A percentile compares a stretch with the other conserved stretches of the same genome.
These are phyloP conservation scores for Ascochyta viciae-villosae DNA, from an alignment of 2,329 filamentous ascomycete species.

Conservation along the genomic window DNA sequence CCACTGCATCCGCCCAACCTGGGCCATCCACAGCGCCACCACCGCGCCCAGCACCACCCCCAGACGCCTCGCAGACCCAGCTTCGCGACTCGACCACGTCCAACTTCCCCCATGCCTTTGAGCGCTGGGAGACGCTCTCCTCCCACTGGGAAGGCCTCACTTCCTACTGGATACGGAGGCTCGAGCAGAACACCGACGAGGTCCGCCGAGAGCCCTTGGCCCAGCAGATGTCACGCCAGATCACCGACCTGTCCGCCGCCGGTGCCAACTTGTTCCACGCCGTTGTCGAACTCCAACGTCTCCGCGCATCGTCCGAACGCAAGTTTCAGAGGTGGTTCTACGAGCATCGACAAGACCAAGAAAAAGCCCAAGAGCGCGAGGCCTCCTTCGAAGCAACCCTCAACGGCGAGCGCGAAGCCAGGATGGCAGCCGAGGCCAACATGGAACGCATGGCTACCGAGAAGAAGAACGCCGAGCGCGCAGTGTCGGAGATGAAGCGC, in stretches of 20 bases:
- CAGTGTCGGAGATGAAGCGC: conserved; percentile 88
- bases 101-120: conserved; percentile 94
- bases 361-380: conserved; percentile 81
- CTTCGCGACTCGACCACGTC: conserved; percentile 57
- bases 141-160: conserved; percentile 98
- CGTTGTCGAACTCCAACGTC: conserved; percentile 91
- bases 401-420: conserved; percentile 74
- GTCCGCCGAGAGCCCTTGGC: conserved; percentile 82
- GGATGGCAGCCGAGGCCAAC: conserved; percentile 71
- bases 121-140: conserved; percentile 95
- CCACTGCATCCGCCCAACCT: conserved; percentile 40
- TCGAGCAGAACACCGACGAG: conserved; percentile 90
- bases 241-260: conserved; percentile 95
- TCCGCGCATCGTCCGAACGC: conserved; percentile 92
- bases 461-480: conserved; percentile 73
- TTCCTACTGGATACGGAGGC: conserved; percentile 92
- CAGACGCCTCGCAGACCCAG: conserved; percentile 35
- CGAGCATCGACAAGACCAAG: conserved; percentile 87
- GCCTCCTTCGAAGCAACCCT: conserved; percentile 79
- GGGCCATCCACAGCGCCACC: conserved; percentile 40
- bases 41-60: conserved; percentile 29
- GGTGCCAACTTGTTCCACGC: conserved; percentile 98
- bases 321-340: conserved; percentile 99
- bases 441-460: conserved; percentile 73
- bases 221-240: conserved; percentile 88